These are phyloP conservation scores for Malassezia equina DNA, from an alignment of 1,284 basidiomycete genomes.

Conservation along the genomic window DNA sequence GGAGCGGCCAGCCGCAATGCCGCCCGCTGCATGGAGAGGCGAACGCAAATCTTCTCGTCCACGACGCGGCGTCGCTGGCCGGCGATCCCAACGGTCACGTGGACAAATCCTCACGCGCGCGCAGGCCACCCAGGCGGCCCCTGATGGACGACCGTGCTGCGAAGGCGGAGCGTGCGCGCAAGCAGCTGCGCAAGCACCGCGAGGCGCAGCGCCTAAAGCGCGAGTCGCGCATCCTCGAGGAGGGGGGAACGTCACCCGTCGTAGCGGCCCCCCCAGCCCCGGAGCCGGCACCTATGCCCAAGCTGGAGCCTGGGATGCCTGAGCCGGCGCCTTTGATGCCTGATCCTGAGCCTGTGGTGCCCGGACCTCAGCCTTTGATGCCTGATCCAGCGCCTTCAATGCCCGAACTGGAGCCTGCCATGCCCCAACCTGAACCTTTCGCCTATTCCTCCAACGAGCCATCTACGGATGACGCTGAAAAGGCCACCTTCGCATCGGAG, in stretches of 20 bases:
- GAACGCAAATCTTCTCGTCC: neutral
- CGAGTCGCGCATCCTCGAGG: conserved; percentile 1
- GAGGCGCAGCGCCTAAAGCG: conserved; percentile 11
- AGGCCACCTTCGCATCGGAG: neutral
- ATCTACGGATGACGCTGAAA: neutral
- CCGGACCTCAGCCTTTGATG: too few species aligned
- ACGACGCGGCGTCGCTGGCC: neutral
- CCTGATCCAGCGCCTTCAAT: neutral
- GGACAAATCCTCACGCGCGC: neutral
- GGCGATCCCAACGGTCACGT: neutral
- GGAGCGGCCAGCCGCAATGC: neutral
- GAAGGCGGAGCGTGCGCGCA: conserved; percentile 18
- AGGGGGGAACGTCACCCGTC: too few species aligned
- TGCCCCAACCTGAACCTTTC: too few species aligned
- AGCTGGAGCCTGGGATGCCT: too few species aligned
- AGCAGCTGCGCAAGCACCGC: conserved; percentile 15
- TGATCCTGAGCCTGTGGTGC: neutral
- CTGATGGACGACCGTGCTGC: conserved; percentile 16
- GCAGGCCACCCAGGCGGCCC: neutral
- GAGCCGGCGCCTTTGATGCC: too few species aligned
- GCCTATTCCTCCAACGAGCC: too few species aligned
- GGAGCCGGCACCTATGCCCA: neutral
- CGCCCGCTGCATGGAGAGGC: conserved; percentile 2
- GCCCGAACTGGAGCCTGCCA: neutral
- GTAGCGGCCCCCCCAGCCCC: neutral